phyloP scores from a whole-genome alignment of 2,329 filamentous ascomycete species.

The Colletotrichum viniferum region DNA sequence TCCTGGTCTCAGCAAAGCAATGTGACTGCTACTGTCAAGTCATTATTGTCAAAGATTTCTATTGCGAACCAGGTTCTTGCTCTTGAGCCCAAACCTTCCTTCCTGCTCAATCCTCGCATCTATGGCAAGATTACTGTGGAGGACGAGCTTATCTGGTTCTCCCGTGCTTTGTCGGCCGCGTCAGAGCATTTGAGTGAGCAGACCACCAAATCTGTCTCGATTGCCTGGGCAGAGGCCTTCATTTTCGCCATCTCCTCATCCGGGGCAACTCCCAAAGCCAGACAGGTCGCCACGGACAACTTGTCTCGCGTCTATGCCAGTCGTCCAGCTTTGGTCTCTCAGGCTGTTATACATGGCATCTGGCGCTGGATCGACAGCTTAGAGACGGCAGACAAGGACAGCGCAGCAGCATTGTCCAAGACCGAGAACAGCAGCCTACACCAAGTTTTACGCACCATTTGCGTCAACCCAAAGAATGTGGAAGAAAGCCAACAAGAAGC shows the following conservation, averaged over 20 bases:
- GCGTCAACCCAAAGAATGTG: slow-evolving; percentile 59
- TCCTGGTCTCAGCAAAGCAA: slow-evolving; percentile 58
- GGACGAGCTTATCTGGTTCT: slow-evolving; percentile 81
- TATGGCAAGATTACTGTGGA: slow-evolving; percentile 79
- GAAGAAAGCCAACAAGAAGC: slow-evolving; percentile 48
- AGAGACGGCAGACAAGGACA: slow-evolving; percentile 79
- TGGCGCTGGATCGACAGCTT: slow-evolving; percentile 79
- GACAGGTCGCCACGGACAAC: slow-evolving; percentile 64
- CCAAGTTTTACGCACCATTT: slow-evolving; percentile 66
- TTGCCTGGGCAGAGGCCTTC: slow-evolving; percentile 83
- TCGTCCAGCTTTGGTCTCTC: slow-evolving; percentile 61
- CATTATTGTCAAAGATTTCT: slow-evolving; percentile 60
- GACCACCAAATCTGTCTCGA: slow-evolving; percentile 51
- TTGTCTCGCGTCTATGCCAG: slow-evolving; percentile 70
- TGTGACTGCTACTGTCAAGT: slow-evolving; percentile 52
- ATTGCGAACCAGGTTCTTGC: slow-evolving; percentile 70
- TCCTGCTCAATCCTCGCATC: slow-evolving; percentile 82
- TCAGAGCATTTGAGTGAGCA: slow-evolving; percentile 58
- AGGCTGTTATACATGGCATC: slow-evolving; percentile 71
- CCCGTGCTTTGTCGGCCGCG: slow-evolving; percentile 70
- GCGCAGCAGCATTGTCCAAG: slow-evolving; percentile 68
- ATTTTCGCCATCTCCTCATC: slow-evolving; percentile 77
- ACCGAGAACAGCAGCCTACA: slow-evolving; percentile 69
- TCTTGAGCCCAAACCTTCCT: slow-evolving; percentile 82
- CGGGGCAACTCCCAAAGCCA: slow-evolving; percentile 63